Evolutionary conservation across 2,329 filamentous ascomycete genomes (phyloP).

Genomic region (Alternaria brassicicola): DNA sequence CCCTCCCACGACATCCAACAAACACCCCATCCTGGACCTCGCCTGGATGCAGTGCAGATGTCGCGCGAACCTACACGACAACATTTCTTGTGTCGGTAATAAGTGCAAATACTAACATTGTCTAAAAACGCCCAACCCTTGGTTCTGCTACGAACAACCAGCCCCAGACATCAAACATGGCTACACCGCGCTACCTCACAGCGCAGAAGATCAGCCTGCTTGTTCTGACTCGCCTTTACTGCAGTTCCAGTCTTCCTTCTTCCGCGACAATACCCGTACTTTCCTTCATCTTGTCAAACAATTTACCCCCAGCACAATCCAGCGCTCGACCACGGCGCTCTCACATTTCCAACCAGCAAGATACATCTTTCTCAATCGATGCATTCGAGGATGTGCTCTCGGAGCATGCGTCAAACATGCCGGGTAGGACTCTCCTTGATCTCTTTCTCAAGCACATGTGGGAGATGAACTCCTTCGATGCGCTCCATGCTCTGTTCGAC

Average conservation of each 20-base stretch:
- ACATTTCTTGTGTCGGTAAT: not conserved
- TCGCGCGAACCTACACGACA: not conserved
- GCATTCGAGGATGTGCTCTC: constrained; percentile 57
- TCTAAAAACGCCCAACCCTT: not conserved
- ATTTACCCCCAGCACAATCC: constrained; percentile 54
- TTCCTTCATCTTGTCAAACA: constrained; percentile 76
- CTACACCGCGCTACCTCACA: constrained; percentile 84
- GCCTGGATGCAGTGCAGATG: not conserved
- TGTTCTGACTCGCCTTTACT: constrained; percentile 81
- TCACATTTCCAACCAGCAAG: constrained; percentile 42
- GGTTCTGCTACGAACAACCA: constrained; percentile 2
- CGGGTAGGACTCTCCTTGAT: constrained; percentile 86
- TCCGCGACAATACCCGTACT: constrained; percentile 76
- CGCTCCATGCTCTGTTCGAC: constrained; percentile 77
- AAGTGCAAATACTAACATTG: not conserved
- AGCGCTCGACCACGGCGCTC: constrained; percentile 27
- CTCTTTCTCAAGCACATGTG: constrained; percentile 81
- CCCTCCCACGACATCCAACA: constrained; percentile 11
- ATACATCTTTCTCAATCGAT: constrained; percentile 40
- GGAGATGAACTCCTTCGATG: constrained; percentile 81
- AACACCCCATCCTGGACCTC: constrained; percentile 11
- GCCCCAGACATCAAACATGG: constrained; percentile 24
- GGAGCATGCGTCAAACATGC: constrained; percentile 59
- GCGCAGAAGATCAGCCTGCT: constrained; percentile 86
- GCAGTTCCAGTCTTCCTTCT: constrained; percentile 70